Base-by-base conservation (phyloP, 208 protist genomes). In the Wallacemonas sp. region DNA sequence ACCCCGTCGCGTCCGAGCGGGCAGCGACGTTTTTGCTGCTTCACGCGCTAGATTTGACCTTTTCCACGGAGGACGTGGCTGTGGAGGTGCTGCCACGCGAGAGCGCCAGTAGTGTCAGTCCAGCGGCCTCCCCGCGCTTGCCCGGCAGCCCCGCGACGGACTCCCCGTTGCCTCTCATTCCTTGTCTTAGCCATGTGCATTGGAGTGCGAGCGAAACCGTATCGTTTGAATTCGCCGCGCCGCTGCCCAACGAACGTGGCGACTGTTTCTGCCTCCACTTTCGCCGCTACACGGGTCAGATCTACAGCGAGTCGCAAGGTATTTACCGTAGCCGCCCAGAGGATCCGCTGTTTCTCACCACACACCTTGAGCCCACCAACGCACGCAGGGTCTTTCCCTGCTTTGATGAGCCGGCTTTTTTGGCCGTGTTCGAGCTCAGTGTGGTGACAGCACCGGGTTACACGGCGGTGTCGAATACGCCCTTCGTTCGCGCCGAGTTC, bases 391-490 rank as follows among this genome's bases (percentile, higher is more conserved):
- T 91, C 17, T 83, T 75, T 45, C 87, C 87, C 1, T 94, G 87
- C 68, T 91, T 84, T 53, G 87, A 94, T 58, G 82, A 91, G 62
- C 87, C 84, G 1, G 73, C 51, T 14, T 82, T 87, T 41, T 68
- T 75, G 34, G 44, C 82, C 24, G 68, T 72, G 0, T 90, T 90
- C 41, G 70, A 80, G 62, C 58, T 94, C 2, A 79, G 79, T n/a
- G 73, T 94, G 0, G 62, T 80, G 27, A 72, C 72, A 17, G 66
- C 66, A 9, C 30, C 44, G 1, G 36, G 17, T 9, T 72, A 76
- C 34, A 77, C 69, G 9, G 74, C 82, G 24, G 22, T 94, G 4
- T 72, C 82, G 5, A 88, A 88, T 66, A 91, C 70, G 11, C 65
- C 65, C 17, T 45, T 80, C 0, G 73, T 77, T 56, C 62, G 63